A percentile compares a stretch with the other conserved stretches of the same genome.
Conservation (phyloP, 805 yeast species). For the Lipomyces mesembrius region DNA sequence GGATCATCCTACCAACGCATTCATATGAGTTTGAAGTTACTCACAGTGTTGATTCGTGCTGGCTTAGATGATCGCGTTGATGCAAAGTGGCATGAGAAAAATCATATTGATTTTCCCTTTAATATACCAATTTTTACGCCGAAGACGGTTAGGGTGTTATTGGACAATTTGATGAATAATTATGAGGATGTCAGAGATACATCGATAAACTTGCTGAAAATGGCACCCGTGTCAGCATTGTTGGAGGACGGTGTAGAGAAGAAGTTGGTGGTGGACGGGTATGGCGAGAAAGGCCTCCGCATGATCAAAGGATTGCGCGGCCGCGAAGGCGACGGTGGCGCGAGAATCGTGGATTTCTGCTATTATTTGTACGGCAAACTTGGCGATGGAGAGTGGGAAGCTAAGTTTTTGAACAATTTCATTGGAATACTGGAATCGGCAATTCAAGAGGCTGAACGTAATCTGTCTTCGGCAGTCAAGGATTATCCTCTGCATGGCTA, state of each 20-base stretch:
- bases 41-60: conserved; percentile 54
- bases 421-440: conserved; percentile 47
- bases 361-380: conserved; percentile 47
- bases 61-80: conserved; percentile 60
- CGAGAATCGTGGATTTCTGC: conserved; percentile 63
- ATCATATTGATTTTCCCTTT: conserved; percentile 57
- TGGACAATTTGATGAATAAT: conserved; percentile 68
- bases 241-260: conserved; percentile 38
- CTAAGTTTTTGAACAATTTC: conserved; percentile 45
- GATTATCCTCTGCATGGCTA: conserved; percentile 69
- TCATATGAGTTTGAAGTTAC: conserved; percentile 55
- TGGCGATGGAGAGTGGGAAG: conserved; percentile 30
- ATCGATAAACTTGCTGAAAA: conserved; percentile 54
- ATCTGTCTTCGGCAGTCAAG: conserved; percentile 53
- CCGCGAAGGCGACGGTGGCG: conserved; percentile 79
- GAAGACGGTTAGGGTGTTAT: conserved; percentile 53
- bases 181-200: conserved; percentile 74
- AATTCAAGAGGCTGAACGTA: conserved; percentile 45
- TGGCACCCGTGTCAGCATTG: conserved; percentile 49
- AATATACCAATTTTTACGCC: conserved; percentile 51
- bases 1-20: conserved; percentile 62
- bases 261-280: conserved; percentile 37
- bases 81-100: conserved; percentile 48
- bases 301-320: conserved; percentile 51
- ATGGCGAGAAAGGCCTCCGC: conserved; percentile 40